Evolutionary conservation across 2,329 filamentous ascomycete genomes (phyloP), one percentile per base, ranked within the genome.

Genomic region (Chaetothyriales sp.): DNA sequence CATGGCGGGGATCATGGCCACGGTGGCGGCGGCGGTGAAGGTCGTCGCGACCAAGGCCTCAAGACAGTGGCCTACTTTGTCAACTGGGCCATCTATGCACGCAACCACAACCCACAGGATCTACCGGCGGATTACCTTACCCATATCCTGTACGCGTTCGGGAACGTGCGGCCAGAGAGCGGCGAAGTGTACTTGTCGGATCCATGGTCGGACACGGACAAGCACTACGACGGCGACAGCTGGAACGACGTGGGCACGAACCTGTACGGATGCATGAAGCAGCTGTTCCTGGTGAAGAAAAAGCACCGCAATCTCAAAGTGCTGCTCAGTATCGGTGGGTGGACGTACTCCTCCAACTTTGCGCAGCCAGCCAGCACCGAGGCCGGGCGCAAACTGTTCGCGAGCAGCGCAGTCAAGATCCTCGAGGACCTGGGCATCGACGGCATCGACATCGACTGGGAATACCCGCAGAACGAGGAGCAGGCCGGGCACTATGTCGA

Each of bases 101-200:
- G 89, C 50, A 83, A 90, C 61, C 84, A 92, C 64, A 77, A 81
- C n/a, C 88, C 89, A 0, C 84, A 93, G 63, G 80, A 94, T 63
- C 76, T 96, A 5, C 85, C 86, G 0, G 80, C 76, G 2, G 78
- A 88, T 50, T 83, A 86, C 51, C 77, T 95, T 43, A 96, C 89
- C 0, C 90, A 96, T 63, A 69, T 96, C 3, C 78, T 95, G 15
- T 95, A 95, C 61, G 76, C 89, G 15, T 96, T 96, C 68, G 90
- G 86, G 62, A 93, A 95, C 64, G 78, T 95, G 52, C 77, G 79
- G 3, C 74, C 81, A 2, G 85, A 90, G 2, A 79, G 76, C 28
- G 90, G 90, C 47, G 86, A 93, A 67, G 87, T 93, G 66, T 84
- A 74, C 61, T 71, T 86, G 6, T 81, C 78, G 1, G 85, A 92